Base-by-base conservation (phyloP, 1,284 basidiomycete species). In the Cutaneotrichosporon curvatum region DNA sequence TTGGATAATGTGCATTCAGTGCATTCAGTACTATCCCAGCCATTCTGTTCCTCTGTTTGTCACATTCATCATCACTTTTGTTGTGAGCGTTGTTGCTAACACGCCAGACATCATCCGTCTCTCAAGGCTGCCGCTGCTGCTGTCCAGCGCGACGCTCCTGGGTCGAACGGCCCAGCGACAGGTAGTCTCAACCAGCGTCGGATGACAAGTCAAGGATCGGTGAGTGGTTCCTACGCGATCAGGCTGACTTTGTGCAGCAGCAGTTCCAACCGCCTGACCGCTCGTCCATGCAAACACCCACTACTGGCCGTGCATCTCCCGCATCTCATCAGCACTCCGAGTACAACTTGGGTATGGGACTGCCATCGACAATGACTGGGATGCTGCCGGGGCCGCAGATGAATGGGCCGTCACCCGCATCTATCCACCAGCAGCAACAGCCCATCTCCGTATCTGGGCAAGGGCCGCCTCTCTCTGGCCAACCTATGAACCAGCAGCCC, bases 221-320 rank as follows among this genome's bases (percentile, higher is more conserved):
- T 28, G 25, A 28, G 25, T 28, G 25, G 25, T 28, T 12, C 12
- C 8, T 12, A 7, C 12, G 8, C 8, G 25, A 28, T 12, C 25
- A 12, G 8, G 25, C 12, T 28, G 25, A 28, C 25, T 7, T 28
- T 12, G n/a, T n/a, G 8, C 25, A 28, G 25, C 48, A 14, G 15
- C 42, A 37, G 25, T 34, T 34, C 19, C 25, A 31, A 8, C 32
- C 30, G 8, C 37, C 38, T 20, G 37, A 43, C 33, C 47, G 40
- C 19, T 16, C 47, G 25, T 30, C 37, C n/a, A 21, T 48, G 20
- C 32, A 42, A 28, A 35, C 22, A 4, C n/a, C 40, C n/a, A n/a
- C n/a, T 11, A 35, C 40, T 21, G 51, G 51, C 4, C 51, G 51
- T 21, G 35, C 40, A 28, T 52, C 51, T 7, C 51, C 51, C 2